Percentiles rank a stretch among this genome's conserved stretches.
These are phyloP conservation scores for Excoecaria cochinchinensis DNA, from an alignment of 345 rosid genomes.

Conservation along the genomic window DNA sequence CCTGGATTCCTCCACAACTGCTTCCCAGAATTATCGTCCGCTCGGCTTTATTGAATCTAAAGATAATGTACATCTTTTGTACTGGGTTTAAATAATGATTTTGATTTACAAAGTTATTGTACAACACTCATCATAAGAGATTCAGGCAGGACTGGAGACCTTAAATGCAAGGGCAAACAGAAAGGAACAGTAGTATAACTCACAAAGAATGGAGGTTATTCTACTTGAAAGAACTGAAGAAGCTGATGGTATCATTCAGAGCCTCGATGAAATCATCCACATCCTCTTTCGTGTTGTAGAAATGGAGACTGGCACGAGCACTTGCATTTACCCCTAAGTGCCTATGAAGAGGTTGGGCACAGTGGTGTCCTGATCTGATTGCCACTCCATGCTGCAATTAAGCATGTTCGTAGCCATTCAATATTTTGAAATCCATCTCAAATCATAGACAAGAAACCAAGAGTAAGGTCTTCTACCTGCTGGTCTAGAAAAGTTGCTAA, in stretches of 20 bases:
- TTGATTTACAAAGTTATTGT: conserved; percentile 10
- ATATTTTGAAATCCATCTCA: not conserved
- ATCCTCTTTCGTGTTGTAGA: conserved; percentile 88
- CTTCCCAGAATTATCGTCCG: not conserved
- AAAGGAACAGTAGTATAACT: not conserved
- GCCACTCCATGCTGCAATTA: conserved; percentile 91
- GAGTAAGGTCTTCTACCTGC: conserved; percentile 47
- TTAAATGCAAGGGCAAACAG: not conserved
- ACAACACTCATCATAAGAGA: not conserved
- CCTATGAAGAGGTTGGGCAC: conserved; percentile 93
- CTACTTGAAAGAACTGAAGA: conserved; percentile 78
- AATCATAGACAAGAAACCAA: not conserved
- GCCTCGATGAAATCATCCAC: conserved; percentile 69
- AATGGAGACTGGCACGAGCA: conserved; percentile 92
- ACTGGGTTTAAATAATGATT: not conserved
- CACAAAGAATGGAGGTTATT: not conserved
- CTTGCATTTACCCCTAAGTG: conserved; percentile 75
- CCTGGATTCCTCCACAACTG: no score
- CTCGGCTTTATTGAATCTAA: not conserved
- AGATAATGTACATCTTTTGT: not conserved
- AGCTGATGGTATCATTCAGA: conserved; percentile 67
- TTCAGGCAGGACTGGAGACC: not conserved
- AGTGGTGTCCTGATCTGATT: conserved; percentile 94
- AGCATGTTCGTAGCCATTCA: conserved; percentile 11
- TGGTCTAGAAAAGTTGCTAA: conserved; percentile 89